Evolutionary conservation across 2,329 filamentous ascomycete genomes (phyloP), one percentile per base, ranked within the genome.

Genomic region (Scedosporium aurantiacum): DNA sequence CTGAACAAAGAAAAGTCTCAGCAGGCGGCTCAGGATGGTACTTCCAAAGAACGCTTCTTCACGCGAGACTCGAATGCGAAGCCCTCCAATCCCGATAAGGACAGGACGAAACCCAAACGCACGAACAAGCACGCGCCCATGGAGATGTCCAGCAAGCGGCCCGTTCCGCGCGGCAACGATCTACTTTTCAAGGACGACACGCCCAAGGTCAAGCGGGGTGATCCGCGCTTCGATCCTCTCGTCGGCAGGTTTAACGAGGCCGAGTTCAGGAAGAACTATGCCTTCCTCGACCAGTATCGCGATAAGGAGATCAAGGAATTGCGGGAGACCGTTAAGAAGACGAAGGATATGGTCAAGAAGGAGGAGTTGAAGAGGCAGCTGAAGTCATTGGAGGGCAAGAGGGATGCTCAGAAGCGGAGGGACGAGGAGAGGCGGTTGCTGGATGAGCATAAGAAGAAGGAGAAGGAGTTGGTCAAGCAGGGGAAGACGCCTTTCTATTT

Each of bases 401-500:
- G 88, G 73, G 88, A 90, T 74, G 81, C 90, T 27, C 83, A 86
- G 65, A 77, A 85, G 67, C 79, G 81, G 60, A 89, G 87, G 75
- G 87, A 90, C 64, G 82, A 86, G 63, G 84, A 88, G 73, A 79
- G 83, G 67, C 82, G 84, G 62, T 76, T 97, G 50, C 68, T 93
- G 60, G 79, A 84, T 54, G 85, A 88, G 72, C 92, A 97, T 76
- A 84, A 88, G 69, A 83, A 83, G 75, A 81, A 86, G 72, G 94
- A 99, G 79, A 91, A 90, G 76, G 88, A 92, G 72, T 76, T 89
- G 63, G 86, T 97, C 59, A 85, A 85, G 68, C 84, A 95, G 76
- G 94, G 94, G 64, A 97, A 97, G 84, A 85, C 82, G 71, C 93
- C 94, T 0, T 99, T 91, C 76, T 97, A 90, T 74, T 78, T 97